Percentiles rank a stretch among this genome's conserved stretches.
Evolutionary conservation across 1,139 yeast genomes (phyloP).

Genomic region (Suhomyces maxii): DNA sequence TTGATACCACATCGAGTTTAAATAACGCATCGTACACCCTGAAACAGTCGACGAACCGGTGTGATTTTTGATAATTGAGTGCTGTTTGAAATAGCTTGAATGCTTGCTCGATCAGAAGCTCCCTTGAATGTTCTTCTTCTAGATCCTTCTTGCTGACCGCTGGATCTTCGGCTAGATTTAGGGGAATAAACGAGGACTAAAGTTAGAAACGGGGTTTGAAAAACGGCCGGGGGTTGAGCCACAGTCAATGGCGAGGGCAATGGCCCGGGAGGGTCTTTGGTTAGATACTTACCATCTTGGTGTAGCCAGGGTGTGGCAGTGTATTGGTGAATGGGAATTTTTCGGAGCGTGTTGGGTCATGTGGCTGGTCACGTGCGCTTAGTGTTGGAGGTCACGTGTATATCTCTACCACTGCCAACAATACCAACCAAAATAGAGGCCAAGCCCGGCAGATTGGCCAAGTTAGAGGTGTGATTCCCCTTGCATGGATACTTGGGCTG

Average conservation of each 20-base stretch:
- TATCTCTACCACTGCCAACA: too few species aligned
- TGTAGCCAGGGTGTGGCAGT: not conserved
- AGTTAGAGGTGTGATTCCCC: too few species aligned
- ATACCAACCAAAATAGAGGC: too few species aligned
- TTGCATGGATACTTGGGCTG: too few species aligned
- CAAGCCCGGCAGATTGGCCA: too few species aligned
- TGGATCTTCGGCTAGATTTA: constrained; percentile 75
- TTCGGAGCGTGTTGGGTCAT: not conserved
- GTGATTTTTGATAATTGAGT: constrained; percentile 55
- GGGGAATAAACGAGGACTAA: constrained; percentile 73
- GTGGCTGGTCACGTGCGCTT: not conserved
- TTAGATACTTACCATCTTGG: not conserved
- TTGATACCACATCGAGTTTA: constrained; percentile 62
- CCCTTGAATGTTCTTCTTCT: constrained; percentile 89
- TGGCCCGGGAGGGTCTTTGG: not conserved
- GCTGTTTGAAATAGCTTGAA: constrained; percentile 75
- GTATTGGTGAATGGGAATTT: not conserved
- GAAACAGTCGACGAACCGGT: constrained; percentile 51
- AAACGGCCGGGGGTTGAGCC: not conserved
- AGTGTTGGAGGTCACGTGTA: too few species aligned
- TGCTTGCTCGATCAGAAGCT: constrained; percentile 85
- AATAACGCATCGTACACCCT: constrained; percentile 62
- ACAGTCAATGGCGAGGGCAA: not conserved
- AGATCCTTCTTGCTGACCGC: constrained; percentile 45
- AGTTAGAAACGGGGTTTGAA: not conserved